Conservation (phyloP, 2,329 filamentous ascomycete genomes). For the Cladophialophora carrionii region DNA sequence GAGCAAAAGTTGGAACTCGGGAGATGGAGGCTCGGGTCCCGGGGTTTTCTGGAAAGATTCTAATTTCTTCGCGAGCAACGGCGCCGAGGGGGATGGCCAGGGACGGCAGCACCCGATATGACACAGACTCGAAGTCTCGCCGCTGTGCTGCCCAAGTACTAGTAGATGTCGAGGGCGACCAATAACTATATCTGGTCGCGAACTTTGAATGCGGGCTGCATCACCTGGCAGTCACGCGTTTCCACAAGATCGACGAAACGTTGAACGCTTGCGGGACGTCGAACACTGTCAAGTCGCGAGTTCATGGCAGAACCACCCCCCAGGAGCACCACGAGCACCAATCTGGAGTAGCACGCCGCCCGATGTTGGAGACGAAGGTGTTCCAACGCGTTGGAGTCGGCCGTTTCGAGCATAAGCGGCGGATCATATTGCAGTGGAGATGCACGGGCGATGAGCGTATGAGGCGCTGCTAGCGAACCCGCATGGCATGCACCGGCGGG, state of each 20-base stretch:
- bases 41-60: slow-evolving; percentile 30
- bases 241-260: slow-evolving; percentile 3
- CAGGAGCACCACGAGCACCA: slow-evolving; percentile 12
- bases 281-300: neutral
- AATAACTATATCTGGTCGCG: slow-evolving; percentile 14
- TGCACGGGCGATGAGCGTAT: slow-evolving; percentile 22
- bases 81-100: neutral
- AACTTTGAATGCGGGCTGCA: slow-evolving; percentile 14
- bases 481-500: slow-evolving; percentile 4
- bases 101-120: neutral
- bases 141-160: neutral
- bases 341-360: slow-evolving; percentile 13
- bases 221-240: slow-evolving; percentile 22
- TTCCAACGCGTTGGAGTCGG: slow-evolving; percentile 14
- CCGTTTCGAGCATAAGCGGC: slow-evolving; percentile 27
- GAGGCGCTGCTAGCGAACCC: slow-evolving; percentile 30
- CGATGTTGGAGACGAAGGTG: slow-evolving; percentile 16
- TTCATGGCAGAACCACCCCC: neutral
- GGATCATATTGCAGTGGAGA: slow-evolving; percentile 25
- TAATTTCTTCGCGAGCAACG: slow-evolving; percentile 26
- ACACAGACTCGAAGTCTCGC: neutral
- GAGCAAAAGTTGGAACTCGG: slow-evolving; percentile 18
- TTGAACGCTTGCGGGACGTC: neutral
- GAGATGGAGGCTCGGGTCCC: slow-evolving; percentile 14
- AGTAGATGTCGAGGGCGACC: slow-evolving; percentile 3